A percentile compares a stretch with the other conserved stretches of the same genome.
These are phyloP conservation scores for Kondoa subrosea DNA, from an alignment of 768 basidiomycete species.

Conservation along the genomic window DNA sequence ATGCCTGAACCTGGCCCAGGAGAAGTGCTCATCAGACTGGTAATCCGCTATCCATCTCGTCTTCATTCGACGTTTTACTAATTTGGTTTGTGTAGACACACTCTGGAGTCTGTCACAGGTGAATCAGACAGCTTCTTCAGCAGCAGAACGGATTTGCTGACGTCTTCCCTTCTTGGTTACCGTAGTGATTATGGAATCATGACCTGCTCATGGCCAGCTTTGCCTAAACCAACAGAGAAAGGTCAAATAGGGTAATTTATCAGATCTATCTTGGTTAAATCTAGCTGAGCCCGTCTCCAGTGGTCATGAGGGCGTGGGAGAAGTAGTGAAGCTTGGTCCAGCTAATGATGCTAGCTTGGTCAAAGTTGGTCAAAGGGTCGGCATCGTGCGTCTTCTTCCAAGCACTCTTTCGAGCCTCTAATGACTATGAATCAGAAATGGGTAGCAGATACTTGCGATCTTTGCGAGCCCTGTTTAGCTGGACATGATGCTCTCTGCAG, in stretches of 20 bases:
- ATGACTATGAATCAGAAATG: conserved; percentile 1
- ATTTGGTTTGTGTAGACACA: background rate
- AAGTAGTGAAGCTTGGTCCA: conserved; percentile 13
- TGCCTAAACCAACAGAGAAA: conserved; percentile 10
- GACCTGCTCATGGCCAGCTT: conserved; percentile 11
- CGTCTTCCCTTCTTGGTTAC: background rate
- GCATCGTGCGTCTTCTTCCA: conserved; percentile 16
- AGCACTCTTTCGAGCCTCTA: conserved; percentile 6
- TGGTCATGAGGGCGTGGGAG: conserved; percentile 6
- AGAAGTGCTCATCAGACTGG: conserved; percentile 10
- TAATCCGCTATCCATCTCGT: background rate
- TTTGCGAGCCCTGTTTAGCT: conserved; percentile 21
- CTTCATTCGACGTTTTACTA: background rate
- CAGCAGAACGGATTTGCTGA: background rate
- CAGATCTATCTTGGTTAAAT: background rate
- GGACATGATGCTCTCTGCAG: conserved; percentile 16
- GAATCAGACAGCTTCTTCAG: background rate
- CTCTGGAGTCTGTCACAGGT: conserved; percentile 14
- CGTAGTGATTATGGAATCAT: conserved; percentile 4
- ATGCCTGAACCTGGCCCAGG: conserved; percentile 11
- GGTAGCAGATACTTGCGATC: conserved; percentile 20
- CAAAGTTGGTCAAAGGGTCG: conserved; percentile 28
- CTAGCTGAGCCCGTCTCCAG: background rate
- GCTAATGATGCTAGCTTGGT: conserved; percentile 5
- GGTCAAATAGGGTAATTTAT: conserved; percentile 6